phyloP scores from a whole-genome alignment of 2,329 filamentous ascomycete genomes.

The Lachnellula arida region DNA sequence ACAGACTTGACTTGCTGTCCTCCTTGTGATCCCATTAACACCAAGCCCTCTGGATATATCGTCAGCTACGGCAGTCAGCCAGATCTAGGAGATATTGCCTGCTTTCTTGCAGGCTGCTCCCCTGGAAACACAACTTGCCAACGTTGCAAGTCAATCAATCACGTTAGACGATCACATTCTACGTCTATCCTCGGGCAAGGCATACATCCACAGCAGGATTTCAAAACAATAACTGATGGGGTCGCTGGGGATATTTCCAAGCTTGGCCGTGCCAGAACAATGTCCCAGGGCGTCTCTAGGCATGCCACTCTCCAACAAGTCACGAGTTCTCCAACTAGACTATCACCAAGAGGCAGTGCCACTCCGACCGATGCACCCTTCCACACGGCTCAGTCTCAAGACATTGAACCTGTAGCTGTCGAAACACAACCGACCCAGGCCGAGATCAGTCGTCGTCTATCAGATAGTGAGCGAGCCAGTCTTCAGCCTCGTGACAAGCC shows the following conservation, averaged over 20 bases:
- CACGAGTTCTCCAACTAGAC: background rate
- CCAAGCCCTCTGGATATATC: conserved; percentile 18
- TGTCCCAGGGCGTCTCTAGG: background rate
- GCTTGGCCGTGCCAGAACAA: background rate
- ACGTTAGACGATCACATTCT: background rate
- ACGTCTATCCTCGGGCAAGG: background rate
- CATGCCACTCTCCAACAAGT: background rate
- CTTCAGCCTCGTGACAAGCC: background rate
- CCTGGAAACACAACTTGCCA: conserved; percentile 16
- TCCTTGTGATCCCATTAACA: conserved; percentile 17
- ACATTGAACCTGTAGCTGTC: background rate
- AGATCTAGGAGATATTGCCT: conserved; percentile 21
- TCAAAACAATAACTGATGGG: conserved; percentile 9
- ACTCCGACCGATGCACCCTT: conserved; percentile 23
- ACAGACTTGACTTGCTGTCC: conserved; percentile 18
- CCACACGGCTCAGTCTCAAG: conserved; percentile 17
- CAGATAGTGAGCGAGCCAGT: background rate
- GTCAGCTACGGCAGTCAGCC: conserved; percentile 10
- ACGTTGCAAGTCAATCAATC: conserved; percentile 8
- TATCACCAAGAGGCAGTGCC: conserved; percentile 16
- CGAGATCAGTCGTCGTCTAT: background rate
- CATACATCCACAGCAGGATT: conserved; percentile 8
- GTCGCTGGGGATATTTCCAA: conserved; percentile 1
- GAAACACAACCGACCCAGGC: background rate
- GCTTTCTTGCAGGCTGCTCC: conserved; percentile 22